A percentile compares a stretch with the other conserved stretches of the same genome.
Evolutionary conservation across 2,329 filamentous ascomycete species (phyloP).

Genomic region (Trichoderma harzianum): DNA sequence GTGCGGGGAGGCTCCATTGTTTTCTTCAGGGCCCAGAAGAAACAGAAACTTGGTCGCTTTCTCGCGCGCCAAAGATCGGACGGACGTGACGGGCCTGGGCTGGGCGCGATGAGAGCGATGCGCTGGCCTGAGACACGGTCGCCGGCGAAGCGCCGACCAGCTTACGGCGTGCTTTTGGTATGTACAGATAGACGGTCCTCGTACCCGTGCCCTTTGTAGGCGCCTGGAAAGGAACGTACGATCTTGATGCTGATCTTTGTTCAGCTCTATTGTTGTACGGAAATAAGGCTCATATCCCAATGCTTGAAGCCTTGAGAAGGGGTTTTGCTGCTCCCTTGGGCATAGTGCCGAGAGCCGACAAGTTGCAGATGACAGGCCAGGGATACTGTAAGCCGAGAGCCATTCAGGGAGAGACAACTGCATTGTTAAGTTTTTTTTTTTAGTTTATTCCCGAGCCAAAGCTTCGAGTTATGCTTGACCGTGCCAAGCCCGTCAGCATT

Average conservation of each 20-base stretch:
- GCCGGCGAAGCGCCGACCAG: slow-evolving; percentile 13
- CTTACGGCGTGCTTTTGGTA: neutral
- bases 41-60: no score
- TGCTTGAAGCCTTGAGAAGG: neutral
- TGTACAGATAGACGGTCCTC: neutral
- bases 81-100: neutral
- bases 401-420: neutral
- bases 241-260: neutral
- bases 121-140: slow-evolving; percentile 15
- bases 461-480: neutral
- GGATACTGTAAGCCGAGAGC: neutral
- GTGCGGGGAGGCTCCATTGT: slow-evolving; percentile 9
- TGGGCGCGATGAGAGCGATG: neutral
- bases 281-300: neutral
- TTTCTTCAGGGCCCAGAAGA: neutral
- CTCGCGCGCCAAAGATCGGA: neutral
- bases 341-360: slow-evolving; percentile 2
- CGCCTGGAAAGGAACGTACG: neutral
- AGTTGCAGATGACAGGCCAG: neutral
- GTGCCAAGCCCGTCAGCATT: neutral
- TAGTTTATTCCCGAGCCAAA: neutral
- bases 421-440: neutral
- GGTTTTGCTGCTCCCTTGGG: neutral
- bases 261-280: neutral
- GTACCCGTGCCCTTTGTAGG: neutral